Evolutionary conservation across 169 alveolate species (phyloP), one percentile per base, ranked within the genome.

Genomic region (Cryptosporidium bovis): DNA sequence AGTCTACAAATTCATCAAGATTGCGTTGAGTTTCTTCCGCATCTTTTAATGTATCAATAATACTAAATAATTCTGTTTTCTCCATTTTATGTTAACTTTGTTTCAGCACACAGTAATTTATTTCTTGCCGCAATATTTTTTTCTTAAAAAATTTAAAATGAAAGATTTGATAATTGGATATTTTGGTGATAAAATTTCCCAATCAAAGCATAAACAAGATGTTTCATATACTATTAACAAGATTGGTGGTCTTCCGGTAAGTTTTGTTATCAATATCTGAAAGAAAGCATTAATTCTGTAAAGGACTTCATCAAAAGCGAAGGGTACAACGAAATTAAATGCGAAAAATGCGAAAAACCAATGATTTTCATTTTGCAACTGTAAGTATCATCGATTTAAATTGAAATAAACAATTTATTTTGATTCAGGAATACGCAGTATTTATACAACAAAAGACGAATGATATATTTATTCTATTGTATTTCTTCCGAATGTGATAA

Each of bases 171-270:
- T 77, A 40, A 56, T 77, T n/a, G 69, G 87, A 12, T 77, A 77
- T 20, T 27, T 69, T 29, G 83, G 68, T 6, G 13, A 33, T 33
- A 51, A 69, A 53, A 53, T 53, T 20, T 31, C 20, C 7, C 33
- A 34, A 0, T 15, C 24, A 55, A 10, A 29, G 16, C 18, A 55
- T 16, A 1, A 24, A 27, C 51, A 36, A 56, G 62, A 60, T 20
- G 15, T 18, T 36, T 0, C 31, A 5, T 46, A 62, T 44, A 60
- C 56, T 44, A 36, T 44, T 29, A 77, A 71, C 36, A 77, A 77
- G 36, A n/a, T 77, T 10, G 87, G 87, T 31, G 87, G 87, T 27
- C 18, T 12, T 60, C 87, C 87, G 0, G 87, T 77, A 77, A 60
- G 87, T 77, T 44, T 40, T 53, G 5, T 8, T 10, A 51, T 36